phyloP scores from a whole-genome alignment of 441 rosid genomes.

The Hypseocharis bilobata region DNA sequence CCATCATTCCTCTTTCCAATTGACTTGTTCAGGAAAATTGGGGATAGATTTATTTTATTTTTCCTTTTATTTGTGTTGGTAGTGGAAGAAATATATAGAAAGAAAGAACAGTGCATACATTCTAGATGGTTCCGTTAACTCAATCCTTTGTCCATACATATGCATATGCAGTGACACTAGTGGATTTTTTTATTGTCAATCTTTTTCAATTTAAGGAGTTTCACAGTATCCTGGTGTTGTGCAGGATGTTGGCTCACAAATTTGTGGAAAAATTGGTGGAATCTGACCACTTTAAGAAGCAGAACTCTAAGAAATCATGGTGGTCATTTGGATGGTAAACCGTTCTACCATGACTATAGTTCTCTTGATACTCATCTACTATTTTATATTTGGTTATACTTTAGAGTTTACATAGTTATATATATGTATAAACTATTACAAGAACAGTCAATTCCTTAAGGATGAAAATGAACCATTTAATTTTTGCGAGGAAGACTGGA shows the following conservation, averaged over 20 bases:
- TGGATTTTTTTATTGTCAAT: neutral
- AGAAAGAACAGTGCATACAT: neutral
- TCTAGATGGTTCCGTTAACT: neutral
- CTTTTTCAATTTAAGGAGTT: neutral
- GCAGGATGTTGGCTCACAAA: conserved; percentile 96
- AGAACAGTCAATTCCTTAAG: conserved; percentile 51
- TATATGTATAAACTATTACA: conserved; percentile 32
- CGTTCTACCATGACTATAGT: conserved; percentile 13
- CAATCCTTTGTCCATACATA: neutral
- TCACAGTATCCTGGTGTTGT: conserved; percentile 19
- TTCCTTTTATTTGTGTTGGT: neutral
- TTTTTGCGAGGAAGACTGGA: conserved; percentile 86
- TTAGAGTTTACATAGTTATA: neutral
- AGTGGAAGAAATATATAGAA: neutral
- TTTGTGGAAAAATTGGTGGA: conserved; percentile 69
- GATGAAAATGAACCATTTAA: conserved; percentile 68
- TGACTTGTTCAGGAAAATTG: neutral
- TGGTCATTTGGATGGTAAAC: conserved; percentile 93
- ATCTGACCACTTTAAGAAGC: conserved; percentile 48
- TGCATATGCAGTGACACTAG: neutral
- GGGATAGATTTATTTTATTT: neutral
- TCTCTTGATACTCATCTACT: conserved; percentile 12
- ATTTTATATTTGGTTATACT: conserved; percentile 13
- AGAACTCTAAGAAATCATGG: conserved; percentile 75
- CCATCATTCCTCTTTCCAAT: neutral